Conservation (phyloP, 768 basidiomycete genomes). For the Lentinula edodes region DNA sequence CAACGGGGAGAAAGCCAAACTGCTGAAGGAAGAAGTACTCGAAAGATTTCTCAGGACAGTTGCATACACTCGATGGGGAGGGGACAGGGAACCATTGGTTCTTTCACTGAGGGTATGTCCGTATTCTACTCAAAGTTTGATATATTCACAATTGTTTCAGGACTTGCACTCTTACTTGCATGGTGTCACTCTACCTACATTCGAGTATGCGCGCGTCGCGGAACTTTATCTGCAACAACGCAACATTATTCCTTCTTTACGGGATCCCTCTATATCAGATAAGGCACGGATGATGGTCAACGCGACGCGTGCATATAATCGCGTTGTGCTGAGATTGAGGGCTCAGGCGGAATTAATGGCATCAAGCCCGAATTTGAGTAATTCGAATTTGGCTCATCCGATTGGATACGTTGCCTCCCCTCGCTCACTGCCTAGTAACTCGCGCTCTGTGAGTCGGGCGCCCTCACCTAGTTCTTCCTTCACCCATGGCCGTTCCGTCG, state of each 20-base stretch:
- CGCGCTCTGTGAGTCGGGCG: constrained; percentile 54
- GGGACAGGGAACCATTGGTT: constrained; percentile 54
- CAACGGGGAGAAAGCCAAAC: constrained; percentile 17
- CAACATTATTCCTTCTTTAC: constrained; percentile 32
- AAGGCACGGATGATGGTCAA: constrained; percentile 49
- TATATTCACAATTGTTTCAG: constrained; percentile 25
- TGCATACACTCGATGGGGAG: constrained; percentile 70
- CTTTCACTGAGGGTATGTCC: constrained; percentile 56
- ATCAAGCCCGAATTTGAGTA: background rate
- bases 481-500: constrained; percentile 33
- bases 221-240: constrained; percentile 51
- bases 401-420: background rate
- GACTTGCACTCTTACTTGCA: constrained; percentile 79
- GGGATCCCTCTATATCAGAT: constrained; percentile 33
- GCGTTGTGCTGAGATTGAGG: constrained; percentile 73
- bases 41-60: constrained; percentile 66
- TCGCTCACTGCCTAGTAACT: constrained; percentile 18
- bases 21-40: constrained; percentile 56
- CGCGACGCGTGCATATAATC: constrained; percentile 70
- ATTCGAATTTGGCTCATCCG: background rate
- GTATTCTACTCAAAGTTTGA: background rate
- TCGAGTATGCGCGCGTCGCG: constrained; percentile 64
- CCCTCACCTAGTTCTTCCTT: constrained; percentile 57
- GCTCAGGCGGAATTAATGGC: constrained; percentile 68
- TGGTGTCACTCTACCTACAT: constrained; percentile 69